Evolutionary conservation across 768 basidiomycete species (phyloP).

Genomic region (Dictyophora rubrovolvata): DNA sequence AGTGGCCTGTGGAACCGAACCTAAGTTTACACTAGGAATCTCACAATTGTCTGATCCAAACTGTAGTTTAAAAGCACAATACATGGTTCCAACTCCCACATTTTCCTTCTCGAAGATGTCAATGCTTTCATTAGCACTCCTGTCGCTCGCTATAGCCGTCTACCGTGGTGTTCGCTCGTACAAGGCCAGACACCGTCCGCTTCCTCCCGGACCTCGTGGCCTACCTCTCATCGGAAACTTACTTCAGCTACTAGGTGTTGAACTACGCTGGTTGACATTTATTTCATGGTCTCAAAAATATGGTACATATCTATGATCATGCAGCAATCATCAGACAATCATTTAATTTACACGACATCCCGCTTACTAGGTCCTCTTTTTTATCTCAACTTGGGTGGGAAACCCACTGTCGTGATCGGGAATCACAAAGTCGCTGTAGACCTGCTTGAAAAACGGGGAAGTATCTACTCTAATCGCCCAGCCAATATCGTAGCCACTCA

Average conservation of each 20-base stretch:
- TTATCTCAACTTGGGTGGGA: slow-evolving; percentile 12
- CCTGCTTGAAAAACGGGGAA: slow-evolving; percentile 14
- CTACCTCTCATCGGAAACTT: slow-evolving; percentile 1
- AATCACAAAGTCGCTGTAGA: slow-evolving; percentile 16
- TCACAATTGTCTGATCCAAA: no score
- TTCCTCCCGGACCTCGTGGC: neutral
- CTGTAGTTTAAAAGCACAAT: no score
- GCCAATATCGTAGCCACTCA: slow-evolving; percentile 22
- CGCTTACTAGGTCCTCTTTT: slow-evolving; percentile 14
- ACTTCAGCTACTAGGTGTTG: neutral
- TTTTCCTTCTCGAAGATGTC: no score
- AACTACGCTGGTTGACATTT: neutral
- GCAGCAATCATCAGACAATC: no score
- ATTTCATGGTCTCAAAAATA: neutral
- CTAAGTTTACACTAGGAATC: no score
- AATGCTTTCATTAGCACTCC: no score
- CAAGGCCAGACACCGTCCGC: neutral
- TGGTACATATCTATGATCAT: neutral
- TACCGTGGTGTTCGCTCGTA: neutral
- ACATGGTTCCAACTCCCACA: no score
- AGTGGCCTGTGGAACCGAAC: no score
- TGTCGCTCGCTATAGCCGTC: no score
- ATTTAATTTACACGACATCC: no score
- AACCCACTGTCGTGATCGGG: slow-evolving; percentile 18
- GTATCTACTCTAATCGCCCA: slow-evolving; percentile 24